Percentiles rank a stretch among this genome's conserved stretches.
These are phyloP conservation scores for Turritis glabra DNA, from an alignment of 345 rosid genomes.

Conservation along the genomic window DNA sequence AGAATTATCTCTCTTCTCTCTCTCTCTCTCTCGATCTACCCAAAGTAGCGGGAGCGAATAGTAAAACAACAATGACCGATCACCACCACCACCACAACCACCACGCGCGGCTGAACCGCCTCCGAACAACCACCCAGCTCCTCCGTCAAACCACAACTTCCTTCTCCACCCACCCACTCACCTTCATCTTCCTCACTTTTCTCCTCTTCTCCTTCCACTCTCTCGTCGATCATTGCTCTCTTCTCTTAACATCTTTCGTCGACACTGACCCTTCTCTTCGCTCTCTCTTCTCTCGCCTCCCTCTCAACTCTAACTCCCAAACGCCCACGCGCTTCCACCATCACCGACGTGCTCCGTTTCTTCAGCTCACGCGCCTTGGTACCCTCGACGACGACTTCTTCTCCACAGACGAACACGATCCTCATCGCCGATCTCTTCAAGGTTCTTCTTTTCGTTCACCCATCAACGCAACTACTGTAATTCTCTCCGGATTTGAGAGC, in stretches of 20 bases:
- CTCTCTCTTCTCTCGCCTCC: constrained; percentile 82
- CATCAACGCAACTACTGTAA: constrained; percentile 53
- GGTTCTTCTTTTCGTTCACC: constrained; percentile 43
- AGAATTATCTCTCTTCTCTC: neutral
- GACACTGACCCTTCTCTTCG: constrained; percentile 84
- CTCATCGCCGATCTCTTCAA: constrained; percentile 50
- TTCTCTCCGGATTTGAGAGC: constrained; percentile 56
- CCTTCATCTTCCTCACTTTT: constrained; percentile 69
- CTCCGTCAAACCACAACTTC: constrained; percentile 51
- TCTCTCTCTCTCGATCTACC: constrained; percentile 25
- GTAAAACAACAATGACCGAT: constrained; percentile 57
- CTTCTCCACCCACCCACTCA: constrained; percentile 54
- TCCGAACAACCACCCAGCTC: constrained; percentile 66
- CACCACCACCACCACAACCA: constrained; percentile 40
- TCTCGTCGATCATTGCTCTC: constrained; percentile 70
- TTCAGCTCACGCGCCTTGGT: constrained; percentile 81
- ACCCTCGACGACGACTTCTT: constrained; percentile 83
- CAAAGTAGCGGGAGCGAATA: constrained; percentile 37
- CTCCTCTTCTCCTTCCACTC: constrained; percentile 82
- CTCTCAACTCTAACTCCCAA: constrained; percentile 44
- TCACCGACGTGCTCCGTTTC: constrained; percentile 70
- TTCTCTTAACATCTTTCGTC: constrained; percentile 66
- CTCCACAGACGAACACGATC: constrained; percentile 66
- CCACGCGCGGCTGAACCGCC: constrained; percentile 52
- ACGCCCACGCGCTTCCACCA: constrained; percentile 33